These are phyloP conservation scores for Leccinellum rugosiceps DNA, from an alignment of 768 basidiomycete genomes.

Conservation along the genomic window DNA sequence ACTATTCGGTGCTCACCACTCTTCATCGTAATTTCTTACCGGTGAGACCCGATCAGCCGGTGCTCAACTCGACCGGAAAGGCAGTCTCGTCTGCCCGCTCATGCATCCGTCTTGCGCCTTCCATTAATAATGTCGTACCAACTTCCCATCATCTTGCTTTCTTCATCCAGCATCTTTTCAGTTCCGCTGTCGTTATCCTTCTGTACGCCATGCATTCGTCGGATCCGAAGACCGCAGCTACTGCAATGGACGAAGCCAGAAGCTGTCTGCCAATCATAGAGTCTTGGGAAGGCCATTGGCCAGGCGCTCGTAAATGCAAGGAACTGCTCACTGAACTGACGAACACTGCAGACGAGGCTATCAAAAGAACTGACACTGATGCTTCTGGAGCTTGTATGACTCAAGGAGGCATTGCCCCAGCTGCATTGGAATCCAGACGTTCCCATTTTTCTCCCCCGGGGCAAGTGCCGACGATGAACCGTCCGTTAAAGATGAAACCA, in stretches of 20 bases:
- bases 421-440: slow-evolving; percentile 49
- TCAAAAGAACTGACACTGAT: slow-evolving; percentile 33
- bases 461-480: slow-evolving; percentile 44
- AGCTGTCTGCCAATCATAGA: slow-evolving; percentile 68
- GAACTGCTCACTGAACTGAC: slow-evolving; percentile 71
- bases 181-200: slow-evolving; percentile 81
- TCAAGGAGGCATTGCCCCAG: slow-evolving; percentile 28
- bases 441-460: slow-evolving; percentile 47
- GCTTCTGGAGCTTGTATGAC: slow-evolving; percentile 23
- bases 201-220: slow-evolving; percentile 83
- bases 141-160: slow-evolving; percentile 85
- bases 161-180: slow-evolving; percentile 88
- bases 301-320: slow-evolving; percentile 84
- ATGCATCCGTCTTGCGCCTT: slow-evolving; percentile 81
- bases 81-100: slow-evolving; percentile 83
- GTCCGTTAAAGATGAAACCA: slow-evolving; percentile 47
- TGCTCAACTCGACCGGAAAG: slow-evolving; percentile 72
- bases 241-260: slow-evolving; percentile 82
- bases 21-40: slow-evolving; percentile 87
- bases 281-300: slow-evolving; percentile 85
- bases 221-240: slow-evolving; percentile 58
- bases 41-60: slow-evolving; percentile 66
- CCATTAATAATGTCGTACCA: slow-evolving; percentile 80
- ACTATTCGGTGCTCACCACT: slow-evolving; percentile 83
- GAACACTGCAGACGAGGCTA: slow-evolving; percentile 67